Evolutionary conservation across 164 flowering plant species (phyloP), one percentile per base, ranked within the genome.

Genomic region (Brasenia schreberi): DNA sequence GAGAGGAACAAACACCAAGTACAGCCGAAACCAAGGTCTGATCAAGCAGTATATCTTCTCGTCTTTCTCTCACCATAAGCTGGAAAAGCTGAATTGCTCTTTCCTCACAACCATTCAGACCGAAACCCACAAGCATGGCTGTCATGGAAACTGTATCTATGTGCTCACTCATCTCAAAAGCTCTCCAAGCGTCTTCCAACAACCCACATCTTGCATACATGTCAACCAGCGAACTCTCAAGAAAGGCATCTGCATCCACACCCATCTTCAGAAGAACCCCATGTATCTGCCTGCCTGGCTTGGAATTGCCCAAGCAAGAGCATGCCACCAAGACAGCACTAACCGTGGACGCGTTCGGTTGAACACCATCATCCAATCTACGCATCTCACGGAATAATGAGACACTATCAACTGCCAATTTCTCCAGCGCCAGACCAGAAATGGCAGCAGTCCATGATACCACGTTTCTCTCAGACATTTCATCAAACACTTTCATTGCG

Each of bases 151-250:
- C 81, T 78, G 77, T 88, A 71, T 91, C 97, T 65, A 82, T 68
- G 18, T 78, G 78, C 71, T 78, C 75, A 1, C 88, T 87, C 19
- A 78, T 77, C 73, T 86, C 82, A 67, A 89, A 90, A 42, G 90
- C 79, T 71, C 62, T 64, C 80, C 78, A 81, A 0, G 90, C 87
- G 66, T 83, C 90, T 69, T 79, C 90, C 72, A 94, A 42, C 59
- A 74, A 69, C 62, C 84, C 77, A 75, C 97, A 91, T 75, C 89
- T 94, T 3, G 88, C 82, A 67, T 94, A 91, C 90, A 91, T 80
- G 72, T 91, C 96, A 96, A 94, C 89, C 12, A 91, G 67, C 49
- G 96, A 86, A 78, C 96, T 91, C 75, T 82, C 96, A 65, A 87
- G 67, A 69, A 80, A 77, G 44, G 85, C 69, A 73, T 88, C 93